phyloP scores from a whole-genome alignment of 2,329 filamentous ascomycete genomes.

The Huntiella omanensis region DNA sequence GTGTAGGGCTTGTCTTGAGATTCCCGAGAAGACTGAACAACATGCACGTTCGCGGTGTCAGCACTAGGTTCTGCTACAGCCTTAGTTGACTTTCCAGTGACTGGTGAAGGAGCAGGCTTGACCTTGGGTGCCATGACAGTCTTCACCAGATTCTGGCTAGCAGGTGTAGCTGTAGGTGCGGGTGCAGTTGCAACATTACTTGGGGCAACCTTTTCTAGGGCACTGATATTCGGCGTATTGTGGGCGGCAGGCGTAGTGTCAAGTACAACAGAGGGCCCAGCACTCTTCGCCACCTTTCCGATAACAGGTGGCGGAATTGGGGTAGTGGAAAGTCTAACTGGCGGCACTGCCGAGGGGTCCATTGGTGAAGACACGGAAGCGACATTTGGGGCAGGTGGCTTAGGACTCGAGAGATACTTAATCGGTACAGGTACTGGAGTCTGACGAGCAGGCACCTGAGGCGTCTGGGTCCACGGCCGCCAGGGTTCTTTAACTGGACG shows the following conservation, averaged over 20 bases:
- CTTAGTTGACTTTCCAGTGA: background rate
- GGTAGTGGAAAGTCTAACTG: background rate
- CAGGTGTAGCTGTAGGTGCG: slow-evolving; percentile 18
- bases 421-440: slow-evolving; percentile 27
- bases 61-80: background rate
- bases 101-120: slow-evolving; percentile 4
- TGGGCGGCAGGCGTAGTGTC: background rate
- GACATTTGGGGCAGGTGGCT: slow-evolving; percentile 5
- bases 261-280: background rate
- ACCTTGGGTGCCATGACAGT: background rate
- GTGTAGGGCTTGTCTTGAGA: background rate
- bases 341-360: background rate
- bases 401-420: slow-evolving; percentile 17
- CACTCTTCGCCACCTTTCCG: no score
- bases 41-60: background rate
- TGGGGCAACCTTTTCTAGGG: slow-evolving; percentile 12
- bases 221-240: background rate
- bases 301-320: background rate
- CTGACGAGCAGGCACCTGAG: slow-evolving; percentile 20
- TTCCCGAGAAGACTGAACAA: slow-evolving; percentile 7
- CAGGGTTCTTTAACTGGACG: background rate
- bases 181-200: slow-evolving; percentile 13
- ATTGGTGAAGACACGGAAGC: background rate
- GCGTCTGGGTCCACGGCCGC: no score
- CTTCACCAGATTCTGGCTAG: background rate